A percentile compares a stretch with the other conserved stretches of the same genome.
Evolutionary conservation across 1,284 basidiomycete genomes (phyloP).

Genomic region (Ganoderma lingzhi): DNA sequence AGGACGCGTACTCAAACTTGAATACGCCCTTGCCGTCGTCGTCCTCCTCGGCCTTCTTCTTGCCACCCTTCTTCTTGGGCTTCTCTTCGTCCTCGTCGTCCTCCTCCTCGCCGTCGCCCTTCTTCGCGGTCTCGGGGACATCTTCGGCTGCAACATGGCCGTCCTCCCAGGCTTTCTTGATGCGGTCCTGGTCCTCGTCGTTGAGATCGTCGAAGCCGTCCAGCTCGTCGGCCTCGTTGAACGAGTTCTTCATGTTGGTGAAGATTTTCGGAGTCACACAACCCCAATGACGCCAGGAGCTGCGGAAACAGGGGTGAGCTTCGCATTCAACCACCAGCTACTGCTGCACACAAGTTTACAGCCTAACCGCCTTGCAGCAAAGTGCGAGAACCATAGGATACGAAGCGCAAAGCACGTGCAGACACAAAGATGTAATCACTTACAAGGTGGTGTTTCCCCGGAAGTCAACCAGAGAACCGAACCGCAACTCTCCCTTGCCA

Average conservation of each 20-base stretch:
- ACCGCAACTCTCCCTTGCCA: conserved; percentile 74
- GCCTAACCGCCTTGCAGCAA: neutral
- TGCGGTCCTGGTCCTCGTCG: conserved; percentile 69
- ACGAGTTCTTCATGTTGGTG: conserved; percentile 73
- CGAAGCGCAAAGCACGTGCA: too few relatives aligned
- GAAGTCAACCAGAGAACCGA: conserved; percentile 83
- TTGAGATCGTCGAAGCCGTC: conserved; percentile 78
- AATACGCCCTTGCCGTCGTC: conserved; percentile 36
- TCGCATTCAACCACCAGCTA: conserved; percentile 8
- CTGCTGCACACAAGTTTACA: neutral
- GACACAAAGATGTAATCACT: conserved; percentile 41
- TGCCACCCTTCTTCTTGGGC: conserved; percentile 39
- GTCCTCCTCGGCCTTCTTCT: conserved; percentile 38
- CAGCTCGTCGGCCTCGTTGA: conserved; percentile 67
- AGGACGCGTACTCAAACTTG: conserved; percentile 43
- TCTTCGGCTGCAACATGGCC: conserved; percentile 83
- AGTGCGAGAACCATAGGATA: neutral
- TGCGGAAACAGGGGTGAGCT: conserved; percentile 38
- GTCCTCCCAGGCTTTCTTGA: conserved; percentile 74
- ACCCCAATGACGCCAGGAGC: conserved; percentile 85
- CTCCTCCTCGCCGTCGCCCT: conserved; percentile 55
- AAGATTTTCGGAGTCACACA: conserved; percentile 79
- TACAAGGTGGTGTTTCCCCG: conserved; percentile 77
- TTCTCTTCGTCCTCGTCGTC: conserved; percentile 53
- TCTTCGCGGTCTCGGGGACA: conserved; percentile 75